Base-by-base conservation (phyloP, 495 filamentous ascomycete genomes). In the Neurospora sp. region DNA sequence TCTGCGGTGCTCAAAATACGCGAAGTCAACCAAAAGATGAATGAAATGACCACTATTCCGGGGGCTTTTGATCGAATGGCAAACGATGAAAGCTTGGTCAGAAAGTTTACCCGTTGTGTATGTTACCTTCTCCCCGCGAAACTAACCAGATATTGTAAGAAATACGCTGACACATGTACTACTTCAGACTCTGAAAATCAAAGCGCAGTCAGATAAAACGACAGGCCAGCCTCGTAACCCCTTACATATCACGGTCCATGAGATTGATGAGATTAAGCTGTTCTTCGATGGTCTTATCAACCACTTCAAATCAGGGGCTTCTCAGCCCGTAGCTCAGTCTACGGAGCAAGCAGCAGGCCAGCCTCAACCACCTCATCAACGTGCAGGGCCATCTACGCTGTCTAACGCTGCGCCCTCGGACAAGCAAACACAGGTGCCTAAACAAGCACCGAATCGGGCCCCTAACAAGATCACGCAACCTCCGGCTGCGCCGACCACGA, bases 381-480 rank as follows among this genome's bases (percentile, higher is more conserved):
- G 27, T 35, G 27, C 27, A 16, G 53, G 27, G 35, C 53, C 53
- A 37, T 16, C 84, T 47, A 75, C 86, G 0, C 86, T 86, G 35
- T 78, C 93, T 72, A 93, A 87, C 74, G 87, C 89, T 3, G 88
- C 83, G 20, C 93, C 93, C 75, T 84, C 93, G 18, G 87, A 92
- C 73, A 90, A 91, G 71, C 89, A 88, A 74, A 86, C 90, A 31
- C 84, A 86, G 72, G 83, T 82, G 27, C 75, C 84, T 39, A 88
- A 85, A 73, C 82, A 85, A 68, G 79, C 80, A 73, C 85, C 86
- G 72, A 84, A 86, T 70, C 81, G 84, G 71, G 78, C 77, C 1
- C 75, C 72, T 31, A 82, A 80, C 70, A 82, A 80, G 72, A 78
- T 74, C 37, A 84, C 78, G 41, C 82, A 87, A 18, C 86, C 91